These are phyloP conservation scores for Colletotrichum sojae DNA, from an alignment of 2,329 filamentous ascomycete genomes.

Conservation along the genomic window DNA sequence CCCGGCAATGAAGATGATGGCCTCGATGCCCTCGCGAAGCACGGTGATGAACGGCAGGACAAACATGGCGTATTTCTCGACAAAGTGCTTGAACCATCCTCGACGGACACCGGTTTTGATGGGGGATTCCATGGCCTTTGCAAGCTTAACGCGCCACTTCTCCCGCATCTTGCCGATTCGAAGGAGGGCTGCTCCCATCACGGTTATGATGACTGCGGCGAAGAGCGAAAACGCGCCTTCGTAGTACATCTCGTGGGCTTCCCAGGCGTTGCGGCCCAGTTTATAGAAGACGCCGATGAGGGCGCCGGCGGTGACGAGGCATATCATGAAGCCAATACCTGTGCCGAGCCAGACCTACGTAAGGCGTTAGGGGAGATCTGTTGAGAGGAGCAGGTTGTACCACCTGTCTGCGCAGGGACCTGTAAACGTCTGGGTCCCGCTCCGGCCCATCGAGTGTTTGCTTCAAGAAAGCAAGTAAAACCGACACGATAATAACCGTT, in stretches of 20 bases:
- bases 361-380: background rate
- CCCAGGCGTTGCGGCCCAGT: conserved; percentile 76
- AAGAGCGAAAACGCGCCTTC: conserved; percentile 85
- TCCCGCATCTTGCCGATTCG: conserved; percentile 87
- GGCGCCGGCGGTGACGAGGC: conserved; percentile 72
- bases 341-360: conserved; percentile 74
- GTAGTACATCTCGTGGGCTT: conserved; percentile 80
- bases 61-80: conserved; percentile 88
- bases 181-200: conserved; percentile 85
- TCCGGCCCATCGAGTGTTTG: conserved; percentile 79
- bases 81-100: background rate
- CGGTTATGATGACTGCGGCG: conserved; percentile 83
- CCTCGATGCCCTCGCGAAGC: conserved; percentile 88
- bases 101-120: conserved; percentile 21
- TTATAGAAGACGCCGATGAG: conserved; percentile 80
- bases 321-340: conserved; percentile 70
- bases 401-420: conserved; percentile 76
- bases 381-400: background rate
- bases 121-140: conserved; percentile 74
- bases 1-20: conserved; percentile 87
- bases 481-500: conserved; percentile 86
- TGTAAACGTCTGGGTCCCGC: conserved; percentile 74
- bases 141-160: conserved; percentile 88
- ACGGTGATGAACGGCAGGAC: conserved; percentile 89
- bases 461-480: conserved; percentile 88